These are phyloP conservation scores for Xylariaceae sp. DNA, from an alignment of 2,329 filamentous ascomycete species.

Conservation along the genomic window DNA sequence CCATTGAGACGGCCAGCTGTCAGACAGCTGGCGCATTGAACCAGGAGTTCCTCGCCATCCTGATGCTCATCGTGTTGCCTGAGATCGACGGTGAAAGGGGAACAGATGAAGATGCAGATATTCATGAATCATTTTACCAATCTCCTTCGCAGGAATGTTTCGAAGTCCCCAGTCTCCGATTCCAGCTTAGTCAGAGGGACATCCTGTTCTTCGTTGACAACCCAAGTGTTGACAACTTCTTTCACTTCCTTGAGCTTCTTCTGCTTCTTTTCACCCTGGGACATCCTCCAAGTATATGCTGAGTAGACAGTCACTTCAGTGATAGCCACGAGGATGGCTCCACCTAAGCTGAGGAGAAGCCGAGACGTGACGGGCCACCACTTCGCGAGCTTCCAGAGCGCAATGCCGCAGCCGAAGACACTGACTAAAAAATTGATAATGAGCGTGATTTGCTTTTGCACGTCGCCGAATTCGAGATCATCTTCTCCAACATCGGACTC, in stretches of 20 bases:
- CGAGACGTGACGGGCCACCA: slow-evolving; percentile 71
- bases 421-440: slow-evolving; percentile 89
- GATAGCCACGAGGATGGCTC: slow-evolving; percentile 63
- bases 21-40: neutral
- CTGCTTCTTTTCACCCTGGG: slow-evolving; percentile 61
- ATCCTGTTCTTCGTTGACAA: slow-evolving; percentile 41
- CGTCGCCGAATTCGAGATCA: slow-evolving; percentile 63
- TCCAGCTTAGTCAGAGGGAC: neutral
- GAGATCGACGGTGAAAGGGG: neutral
- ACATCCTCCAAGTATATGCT: slow-evolving; percentile 67
- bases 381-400: slow-evolving; percentile 70
- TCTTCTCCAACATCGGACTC: slow-evolving; percentile 50
- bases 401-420: slow-evolving; percentile 70
- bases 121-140: neutral
- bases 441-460: slow-evolving; percentile 75
- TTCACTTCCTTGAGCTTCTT: slow-evolving; percentile 58
- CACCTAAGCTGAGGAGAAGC: slow-evolving; percentile 65
- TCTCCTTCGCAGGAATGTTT: slow-evolving; percentile 22
- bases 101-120: neutral
- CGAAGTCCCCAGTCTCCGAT: neutral
- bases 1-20: neutral
- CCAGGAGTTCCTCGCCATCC: neutral
- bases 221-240: slow-evolving; percentile 68
- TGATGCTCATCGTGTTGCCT: neutral
- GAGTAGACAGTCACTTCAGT: slow-evolving; percentile 75